Conservation (phyloP, 495 filamentous ascomycete genomes). For the Amphirosellinia nigrospora region DNA sequence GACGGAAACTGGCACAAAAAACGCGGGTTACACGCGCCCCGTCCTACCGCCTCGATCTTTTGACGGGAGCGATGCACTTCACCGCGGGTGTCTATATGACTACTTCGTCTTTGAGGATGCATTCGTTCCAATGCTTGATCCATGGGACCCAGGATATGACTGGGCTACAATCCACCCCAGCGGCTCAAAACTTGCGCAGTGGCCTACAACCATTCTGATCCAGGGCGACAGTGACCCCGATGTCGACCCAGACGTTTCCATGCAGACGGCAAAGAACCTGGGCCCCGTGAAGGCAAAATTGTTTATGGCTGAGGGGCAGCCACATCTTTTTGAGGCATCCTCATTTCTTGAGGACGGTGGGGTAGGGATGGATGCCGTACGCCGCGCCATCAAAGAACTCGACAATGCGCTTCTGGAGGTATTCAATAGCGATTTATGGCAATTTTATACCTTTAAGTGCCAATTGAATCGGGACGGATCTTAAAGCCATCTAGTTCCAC, state of each 20-base stretch:
- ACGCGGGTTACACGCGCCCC: neutral
- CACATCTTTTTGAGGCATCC: neutral
- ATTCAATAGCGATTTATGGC: neutral
- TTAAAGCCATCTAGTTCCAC: too few species aligned
- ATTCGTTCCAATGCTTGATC: neutral
- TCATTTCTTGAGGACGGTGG: neutral
- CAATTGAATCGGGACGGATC: too few species aligned
- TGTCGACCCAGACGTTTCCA: neutral
- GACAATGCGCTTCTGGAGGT: neutral
- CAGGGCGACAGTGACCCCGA: neutral
- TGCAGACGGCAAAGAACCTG: neutral
- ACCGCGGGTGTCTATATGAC: neutral
- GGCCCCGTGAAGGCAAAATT: neutral
- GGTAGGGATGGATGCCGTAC: neutral
- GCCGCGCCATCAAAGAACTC: neutral
- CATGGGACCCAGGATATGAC: neutral
- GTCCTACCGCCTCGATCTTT: neutral
- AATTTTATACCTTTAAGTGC: too few species aligned
- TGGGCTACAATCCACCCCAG: neutral
- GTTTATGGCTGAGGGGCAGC: neutral
- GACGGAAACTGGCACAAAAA: neutral
- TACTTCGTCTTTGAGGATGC: neutral
- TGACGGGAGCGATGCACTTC: neutral
- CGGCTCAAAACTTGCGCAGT: neutral
- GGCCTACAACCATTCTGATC: neutral